Percentiles rank a stretch among this genome's conserved stretches.
Conservation (phyloP, 441 rosid genomes). For the Euphorbia celastroides region DNA sequence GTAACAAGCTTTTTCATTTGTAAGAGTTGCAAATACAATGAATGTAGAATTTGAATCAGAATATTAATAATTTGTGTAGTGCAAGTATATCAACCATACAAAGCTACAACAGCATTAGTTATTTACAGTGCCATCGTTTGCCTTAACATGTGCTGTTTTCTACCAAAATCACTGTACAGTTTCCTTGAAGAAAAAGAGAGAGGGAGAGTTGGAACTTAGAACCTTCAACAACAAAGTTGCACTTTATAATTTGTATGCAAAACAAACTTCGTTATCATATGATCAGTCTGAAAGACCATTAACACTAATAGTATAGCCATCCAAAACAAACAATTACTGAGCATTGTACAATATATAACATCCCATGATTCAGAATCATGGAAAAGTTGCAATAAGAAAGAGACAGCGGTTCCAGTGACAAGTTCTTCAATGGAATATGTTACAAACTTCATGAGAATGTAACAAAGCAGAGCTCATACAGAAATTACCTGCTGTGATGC, state of each 20-base stretch:
- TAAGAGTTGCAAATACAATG: neutral
- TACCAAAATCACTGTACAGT: conserved; percentile 14
- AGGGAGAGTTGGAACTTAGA: too few species aligned
- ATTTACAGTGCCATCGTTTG: conserved; percentile 23
- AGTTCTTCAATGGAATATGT: too few species aligned
- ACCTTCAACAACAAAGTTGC: conserved; percentile 84
- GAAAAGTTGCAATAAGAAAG: neutral
- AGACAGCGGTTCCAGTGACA: too few species aligned
- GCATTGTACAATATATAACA: neutral
- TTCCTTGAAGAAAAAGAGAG: conserved; percentile 23
- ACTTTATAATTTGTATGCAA: conserved; percentile 94
- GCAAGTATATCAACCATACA: conserved; percentile 20
- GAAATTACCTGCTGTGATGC: conserved; percentile 73
- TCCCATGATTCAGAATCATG: neutral
- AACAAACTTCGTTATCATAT: conserved; percentile 89
- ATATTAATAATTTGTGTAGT: neutral
- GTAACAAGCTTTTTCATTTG: neutral
- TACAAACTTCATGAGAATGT: neutral
- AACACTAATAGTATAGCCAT: conserved; percentile 6
- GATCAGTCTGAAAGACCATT: conserved; percentile 68
- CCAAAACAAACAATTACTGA: neutral
- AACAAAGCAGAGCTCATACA: neutral
- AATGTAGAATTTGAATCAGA: neutral
- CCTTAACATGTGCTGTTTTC: neutral
- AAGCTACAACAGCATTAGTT: neutral